Conservation (phyloP, 805 yeast species). For the Cyberlindnera misumaiensis region DNA sequence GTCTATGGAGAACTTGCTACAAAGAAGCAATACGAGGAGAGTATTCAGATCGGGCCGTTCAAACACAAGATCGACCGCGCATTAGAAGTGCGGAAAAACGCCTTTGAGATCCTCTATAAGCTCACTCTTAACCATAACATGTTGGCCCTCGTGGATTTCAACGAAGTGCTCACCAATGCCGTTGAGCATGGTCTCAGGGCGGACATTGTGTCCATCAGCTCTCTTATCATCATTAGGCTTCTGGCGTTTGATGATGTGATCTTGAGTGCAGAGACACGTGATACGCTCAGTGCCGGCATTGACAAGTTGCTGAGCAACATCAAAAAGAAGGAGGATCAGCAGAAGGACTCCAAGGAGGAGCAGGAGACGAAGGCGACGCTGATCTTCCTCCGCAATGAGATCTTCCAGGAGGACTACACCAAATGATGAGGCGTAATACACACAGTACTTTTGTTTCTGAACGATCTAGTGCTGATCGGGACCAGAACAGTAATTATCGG, state of each 20-base stretch:
- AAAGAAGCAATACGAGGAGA: conserved; percentile 50
- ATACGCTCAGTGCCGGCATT: conserved; percentile 18
- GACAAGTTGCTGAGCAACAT: conserved; percentile 22
- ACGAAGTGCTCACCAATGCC: conserved; percentile 28
- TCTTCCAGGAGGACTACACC: conserved; percentile 5
- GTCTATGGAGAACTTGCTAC: conserved; percentile 49
- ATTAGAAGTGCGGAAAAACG: conserved; percentile 60
- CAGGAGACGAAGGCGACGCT: conserved; percentile 22
- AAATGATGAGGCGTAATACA: neutral
- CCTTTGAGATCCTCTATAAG: conserved; percentile 64
- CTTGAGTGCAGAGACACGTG: conserved; percentile 12
- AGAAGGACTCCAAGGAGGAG: conserved; percentile 24
- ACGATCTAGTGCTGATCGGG: no score
- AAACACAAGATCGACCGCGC: conserved; percentile 79
- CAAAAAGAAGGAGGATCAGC: conserved; percentile 23
- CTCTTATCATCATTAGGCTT: conserved; percentile 21
- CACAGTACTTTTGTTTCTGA: no score
- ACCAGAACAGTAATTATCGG: no score
- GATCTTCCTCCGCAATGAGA: conserved; percentile 17
- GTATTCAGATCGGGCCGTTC: conserved; percentile 81
- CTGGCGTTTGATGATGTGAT: conserved; percentile 23
- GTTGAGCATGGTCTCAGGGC: conserved; percentile 34
- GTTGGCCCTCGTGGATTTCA: conserved; percentile 24
- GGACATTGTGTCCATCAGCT: conserved; percentile 23
- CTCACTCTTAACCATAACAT: conserved; percentile 26